These are phyloP conservation scores for Petrea volubilis DNA, from an alignment of 257 asterid genomes.

Conservation along the genomic window DNA sequence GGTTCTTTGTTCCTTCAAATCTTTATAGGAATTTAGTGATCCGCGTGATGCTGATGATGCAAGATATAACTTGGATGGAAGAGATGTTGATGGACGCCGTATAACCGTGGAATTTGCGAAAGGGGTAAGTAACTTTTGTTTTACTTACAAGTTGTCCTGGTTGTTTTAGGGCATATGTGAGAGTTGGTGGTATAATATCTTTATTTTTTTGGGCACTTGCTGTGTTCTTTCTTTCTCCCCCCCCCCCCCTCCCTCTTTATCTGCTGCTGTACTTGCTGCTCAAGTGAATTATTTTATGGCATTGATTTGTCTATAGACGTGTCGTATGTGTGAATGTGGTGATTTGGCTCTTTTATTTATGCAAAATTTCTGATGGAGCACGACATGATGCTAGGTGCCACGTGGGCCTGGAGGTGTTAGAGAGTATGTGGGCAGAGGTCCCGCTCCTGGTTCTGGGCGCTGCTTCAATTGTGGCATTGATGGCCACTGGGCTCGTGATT, in stretches of 20 bases:
- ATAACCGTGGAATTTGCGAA: slow-evolving; percentile 88
- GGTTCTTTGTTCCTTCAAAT: slow-evolving; percentile 25
- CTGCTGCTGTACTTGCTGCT: neutral
- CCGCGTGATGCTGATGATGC: slow-evolving; percentile 99
- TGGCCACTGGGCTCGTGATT: slow-evolving; percentile 99
- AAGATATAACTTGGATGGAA: slow-evolving; percentile 73
- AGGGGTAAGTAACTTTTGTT: slow-evolving; percentile 61
- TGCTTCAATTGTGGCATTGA: slow-evolving; percentile 98
- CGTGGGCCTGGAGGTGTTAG: slow-evolving; percentile 98
- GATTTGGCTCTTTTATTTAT: neutral
- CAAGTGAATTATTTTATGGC: no score
- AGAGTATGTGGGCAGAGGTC: slow-evolving; percentile 83
- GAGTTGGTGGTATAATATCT: neutral
- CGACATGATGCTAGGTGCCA: slow-evolving; percentile 61
- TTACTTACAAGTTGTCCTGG: neutral
- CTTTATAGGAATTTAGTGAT: slow-evolving; percentile 83
- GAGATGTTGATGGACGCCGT: slow-evolving; percentile 95
- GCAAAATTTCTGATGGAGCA: neutral
- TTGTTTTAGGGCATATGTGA: neutral
- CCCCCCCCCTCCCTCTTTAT: neutral
- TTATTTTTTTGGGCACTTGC: neutral
- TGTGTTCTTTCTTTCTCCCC: no score
- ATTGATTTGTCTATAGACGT: neutral
- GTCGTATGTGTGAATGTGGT: neutral
- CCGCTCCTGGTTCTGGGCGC: slow-evolving; percentile 99